Base-by-base conservation (phyloP, 306 rosid genomes). In the Cucurbita maxima region DNA sequence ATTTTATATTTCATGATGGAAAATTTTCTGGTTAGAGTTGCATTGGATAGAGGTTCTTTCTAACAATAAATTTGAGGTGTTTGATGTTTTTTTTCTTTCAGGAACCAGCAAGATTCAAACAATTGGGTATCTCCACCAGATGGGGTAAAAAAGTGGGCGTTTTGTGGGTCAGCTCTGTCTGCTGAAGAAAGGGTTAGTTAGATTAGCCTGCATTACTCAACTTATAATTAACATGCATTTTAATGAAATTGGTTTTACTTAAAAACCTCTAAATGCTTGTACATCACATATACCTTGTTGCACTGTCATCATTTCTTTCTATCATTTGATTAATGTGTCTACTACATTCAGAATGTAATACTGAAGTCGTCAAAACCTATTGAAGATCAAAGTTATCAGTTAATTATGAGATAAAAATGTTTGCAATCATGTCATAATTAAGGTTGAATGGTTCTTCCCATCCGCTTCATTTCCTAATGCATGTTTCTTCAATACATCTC, bases 101-200 rank as follows among this genome's bases (percentile, higher is more conserved):
- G 95, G 78, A 64, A 59, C 45, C 63, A 79, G 76, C 86, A 73
- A 55, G 82, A 20, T 36, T 55, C 83, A 59, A 74, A 76, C 37
- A 34, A 45, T 57, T 70, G 59, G 53, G 84, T 38, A 14, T 82
- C 77, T 85, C 76, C 80, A 45, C 8, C 77, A 30, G 72, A 77
- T 79, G 80, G 41, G 45, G 52, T 40, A 63, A 78, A 78, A 56
- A 62, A 78, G 58, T 45, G 82, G 91, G 80, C 85, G 30, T 83
- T 94, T 18, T 91, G 99, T 79, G 96, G 96, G 72, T 94, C 99
- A 78, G 96, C 91, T 78, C 79, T 91, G 73, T 85, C 99, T 70
- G 36, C 77, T 14, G 88, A 87, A 60, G 96, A 94, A 70, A 94
- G 86, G 96, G 99, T 94, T 76, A 40, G 67, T 81, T 61, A 30